These are phyloP conservation scores for Geotrichum candidum DNA, from an alignment of 1,139 yeast genomes.

Conservation along the genomic window DNA sequence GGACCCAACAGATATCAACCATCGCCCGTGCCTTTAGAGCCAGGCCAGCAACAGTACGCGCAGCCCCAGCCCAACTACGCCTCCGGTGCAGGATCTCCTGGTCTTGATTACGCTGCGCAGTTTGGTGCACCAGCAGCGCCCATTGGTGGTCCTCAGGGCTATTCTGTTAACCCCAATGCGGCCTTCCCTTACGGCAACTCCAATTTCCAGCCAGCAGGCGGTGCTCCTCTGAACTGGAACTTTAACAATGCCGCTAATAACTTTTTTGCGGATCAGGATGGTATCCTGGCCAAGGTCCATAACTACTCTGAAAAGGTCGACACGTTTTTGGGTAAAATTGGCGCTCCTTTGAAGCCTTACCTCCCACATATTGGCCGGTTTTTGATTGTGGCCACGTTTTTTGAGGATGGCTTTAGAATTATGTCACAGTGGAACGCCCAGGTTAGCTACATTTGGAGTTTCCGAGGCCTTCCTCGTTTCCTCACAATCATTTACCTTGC, in stretches of 20 bases:
- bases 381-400: slow-evolving; percentile 87
- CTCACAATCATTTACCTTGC: slow-evolving; percentile 63
- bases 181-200: slow-evolving; percentile 7
- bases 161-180: slow-evolving; percentile 4
- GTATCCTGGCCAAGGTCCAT: slow-evolving; percentile 17
- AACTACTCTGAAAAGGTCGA: slow-evolving; percentile 31
- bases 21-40: slow-evolving; percentile 5
- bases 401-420: slow-evolving; percentile 84
- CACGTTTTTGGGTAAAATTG: slow-evolving; percentile 32
- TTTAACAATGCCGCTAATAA: not conserved
- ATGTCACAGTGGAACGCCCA: slow-evolving; percentile 88
- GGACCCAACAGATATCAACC: slow-evolving; percentile 6
- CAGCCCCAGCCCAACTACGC: not conserved
- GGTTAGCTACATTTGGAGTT: slow-evolving; percentile 73
- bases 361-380: slow-evolving; percentile 81
- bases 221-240: not conserved
- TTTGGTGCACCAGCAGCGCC: not conserved
- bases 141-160: slow-evolving; percentile 1
- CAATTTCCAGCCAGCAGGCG: not conserved
- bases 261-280: slow-evolving; percentile 3
- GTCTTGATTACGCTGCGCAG: not conserved
- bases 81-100: not conserved
- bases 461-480: slow-evolving; percentile 75
- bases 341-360: slow-evolving; percentile 39
- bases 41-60: not conserved